Conservation (phyloP, 768 basidiomycete species). For the Lenzites betulinus region DNA sequence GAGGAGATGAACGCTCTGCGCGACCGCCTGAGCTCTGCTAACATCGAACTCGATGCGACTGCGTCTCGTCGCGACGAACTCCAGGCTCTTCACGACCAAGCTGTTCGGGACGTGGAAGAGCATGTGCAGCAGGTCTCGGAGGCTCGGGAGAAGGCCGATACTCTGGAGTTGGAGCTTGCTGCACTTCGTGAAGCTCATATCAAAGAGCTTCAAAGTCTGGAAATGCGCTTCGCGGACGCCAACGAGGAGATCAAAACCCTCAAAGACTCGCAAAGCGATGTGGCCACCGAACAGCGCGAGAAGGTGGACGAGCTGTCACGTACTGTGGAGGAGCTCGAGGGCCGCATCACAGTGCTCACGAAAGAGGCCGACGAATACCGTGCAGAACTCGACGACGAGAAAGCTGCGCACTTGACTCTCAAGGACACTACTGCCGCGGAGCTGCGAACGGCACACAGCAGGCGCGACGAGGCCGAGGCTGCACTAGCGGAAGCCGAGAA, state of each 20-base stretch:
- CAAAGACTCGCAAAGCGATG: conserved; percentile 18
- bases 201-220: conserved; percentile 25
- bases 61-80: conserved; percentile 11
- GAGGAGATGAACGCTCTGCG: conserved; percentile 16
- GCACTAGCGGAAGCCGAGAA: conserved; percentile 19
- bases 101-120: background rate
- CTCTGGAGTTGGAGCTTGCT: conserved; percentile 16
- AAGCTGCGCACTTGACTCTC: conserved; percentile 15
- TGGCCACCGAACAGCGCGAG: conserved; percentile 21
- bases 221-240: conserved; percentile 22
- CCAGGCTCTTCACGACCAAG: conserved; percentile 12
- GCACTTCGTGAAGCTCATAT: conserved; percentile 13
- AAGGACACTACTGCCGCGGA: conserved; percentile 20
- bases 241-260: conserved; percentile 16
- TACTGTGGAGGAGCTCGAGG: conserved; percentile 36
- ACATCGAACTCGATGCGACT: conserved; percentile 12
- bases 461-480: conserved; percentile 19
- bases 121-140: background rate
- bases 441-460: conserved; percentile 24
- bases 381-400: conserved; percentile 23
- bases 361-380: conserved; percentile 30
- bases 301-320: conserved; percentile 19
- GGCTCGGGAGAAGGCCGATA: background rate
- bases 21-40: background rate
- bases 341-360: conserved; percentile 40